Percentiles rank a stretch among this genome's conserved stretches.
These are phyloP conservation scores for Phellopilus nigrolimitatus DNA, from an alignment of 1,284 basidiomycete genomes.

Conservation along the genomic window DNA sequence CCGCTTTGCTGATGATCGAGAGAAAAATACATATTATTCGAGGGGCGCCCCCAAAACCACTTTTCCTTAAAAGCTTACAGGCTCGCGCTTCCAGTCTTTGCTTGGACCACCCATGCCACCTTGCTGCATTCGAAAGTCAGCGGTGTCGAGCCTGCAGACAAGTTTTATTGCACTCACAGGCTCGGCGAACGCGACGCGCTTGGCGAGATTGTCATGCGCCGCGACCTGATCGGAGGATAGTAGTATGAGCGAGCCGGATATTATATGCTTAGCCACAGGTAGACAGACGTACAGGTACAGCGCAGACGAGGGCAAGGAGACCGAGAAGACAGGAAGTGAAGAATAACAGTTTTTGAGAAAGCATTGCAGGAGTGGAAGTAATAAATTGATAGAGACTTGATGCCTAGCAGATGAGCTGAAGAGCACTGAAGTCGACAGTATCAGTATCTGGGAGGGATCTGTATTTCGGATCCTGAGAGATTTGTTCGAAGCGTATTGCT, in stretches of 20 bases:
- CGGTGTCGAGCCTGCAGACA: no score
- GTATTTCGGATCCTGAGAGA: background rate
- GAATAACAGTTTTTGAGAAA: conserved; percentile 11
- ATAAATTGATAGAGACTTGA: background rate
- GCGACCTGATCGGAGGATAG: conserved; percentile 1
- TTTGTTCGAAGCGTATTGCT: background rate
- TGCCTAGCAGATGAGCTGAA: background rate
- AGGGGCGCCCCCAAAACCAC: no score
- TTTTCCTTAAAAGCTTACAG: conserved; percentile 5
- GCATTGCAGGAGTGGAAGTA: conserved; percentile 1
- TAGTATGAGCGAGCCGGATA: background rate
- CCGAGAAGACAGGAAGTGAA: conserved; percentile 14
- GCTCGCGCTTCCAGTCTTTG: conserved; percentile 7
- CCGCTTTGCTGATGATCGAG: background rate
- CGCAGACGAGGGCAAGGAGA: conserved; percentile 7
- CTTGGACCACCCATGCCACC: background rate
- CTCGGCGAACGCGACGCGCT: conserved; percentile 3
- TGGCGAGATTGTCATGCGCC: conserved; percentile 1
- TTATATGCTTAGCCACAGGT: background rate
- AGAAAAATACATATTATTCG: background rate
- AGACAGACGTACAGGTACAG: conserved; percentile 15
- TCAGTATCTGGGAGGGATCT: background rate
- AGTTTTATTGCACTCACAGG: background rate
- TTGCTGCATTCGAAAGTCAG: background rate
- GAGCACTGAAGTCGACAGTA: background rate